A percentile compares a stretch with the other conserved stretches of the same genome.
Evolutionary conservation across 192 early-diverging fungal species (phyloP).

Genomic region (Coemansia aciculifera): DNA sequence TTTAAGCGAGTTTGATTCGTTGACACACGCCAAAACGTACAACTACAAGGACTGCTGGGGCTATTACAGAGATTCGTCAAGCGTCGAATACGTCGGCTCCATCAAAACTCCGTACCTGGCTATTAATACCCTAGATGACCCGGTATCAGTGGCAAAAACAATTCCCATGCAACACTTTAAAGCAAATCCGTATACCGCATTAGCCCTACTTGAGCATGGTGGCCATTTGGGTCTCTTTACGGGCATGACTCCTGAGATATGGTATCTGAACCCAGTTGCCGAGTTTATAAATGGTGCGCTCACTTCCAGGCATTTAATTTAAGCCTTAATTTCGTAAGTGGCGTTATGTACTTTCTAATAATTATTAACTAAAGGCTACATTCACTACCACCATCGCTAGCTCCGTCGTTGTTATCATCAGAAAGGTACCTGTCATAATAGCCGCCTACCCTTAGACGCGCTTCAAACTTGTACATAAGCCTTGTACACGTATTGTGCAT

Average conservation of each 20-base stretch:
- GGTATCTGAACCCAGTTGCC: slow-evolving; percentile 59
- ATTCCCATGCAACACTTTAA: slow-evolving; percentile 67
- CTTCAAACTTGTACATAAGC: neutral
- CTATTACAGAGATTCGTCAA: slow-evolving; percentile 63
- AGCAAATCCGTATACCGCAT: slow-evolving; percentile 69
- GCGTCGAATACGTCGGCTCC: slow-evolving; percentile 40
- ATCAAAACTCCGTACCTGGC: slow-evolving; percentile 72
- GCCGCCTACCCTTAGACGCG: neutral
- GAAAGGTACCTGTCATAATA: neutral
- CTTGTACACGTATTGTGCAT: neutral
- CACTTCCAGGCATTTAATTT: neutral
- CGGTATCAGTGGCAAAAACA: slow-evolving; percentile 59
- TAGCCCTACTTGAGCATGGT: slow-evolving; percentile 70
- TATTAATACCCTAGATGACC: slow-evolving; percentile 77
- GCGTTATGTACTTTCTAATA: neutral
- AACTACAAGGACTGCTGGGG: slow-evolving; percentile 74
- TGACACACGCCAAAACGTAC: slow-evolving; percentile 61
- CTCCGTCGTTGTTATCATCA: no score
- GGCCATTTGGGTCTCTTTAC: slow-evolving; percentile 82
- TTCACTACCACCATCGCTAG: neutral
- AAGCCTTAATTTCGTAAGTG: neutral
- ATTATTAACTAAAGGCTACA: neutral
- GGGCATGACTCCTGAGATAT: slow-evolving; percentile 15
- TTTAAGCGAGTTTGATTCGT: slow-evolving; percentile 75
- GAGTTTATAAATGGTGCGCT: slow-evolving; percentile 42